These are phyloP conservation scores for Pleurotus giganteus DNA, from an alignment of 768 basidiomycete genomes.

Conservation along the genomic window DNA sequence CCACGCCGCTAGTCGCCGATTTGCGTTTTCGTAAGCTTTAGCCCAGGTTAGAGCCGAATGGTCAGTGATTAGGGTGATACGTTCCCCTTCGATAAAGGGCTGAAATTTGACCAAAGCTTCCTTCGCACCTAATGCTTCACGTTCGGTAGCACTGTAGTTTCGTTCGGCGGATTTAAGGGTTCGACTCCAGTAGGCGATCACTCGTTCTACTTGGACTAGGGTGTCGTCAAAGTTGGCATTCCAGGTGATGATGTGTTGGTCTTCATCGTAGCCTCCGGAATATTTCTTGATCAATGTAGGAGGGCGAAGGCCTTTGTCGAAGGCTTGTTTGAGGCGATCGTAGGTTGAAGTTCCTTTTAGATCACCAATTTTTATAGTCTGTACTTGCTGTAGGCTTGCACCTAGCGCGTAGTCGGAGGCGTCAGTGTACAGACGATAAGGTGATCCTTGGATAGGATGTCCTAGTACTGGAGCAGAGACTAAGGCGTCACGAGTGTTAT, in stretches of 20 bases:
- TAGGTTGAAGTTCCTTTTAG: conserved; percentile 25
- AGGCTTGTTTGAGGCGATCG: conserved; percentile 21
- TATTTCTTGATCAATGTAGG: conserved; percentile 20
- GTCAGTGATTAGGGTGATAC: conserved; percentile 21
- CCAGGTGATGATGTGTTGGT: conserved; percentile 18
- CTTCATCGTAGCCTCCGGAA: conserved; percentile 17
- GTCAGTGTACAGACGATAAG: conserved; percentile 36
- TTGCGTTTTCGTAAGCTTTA: conserved; percentile 20
- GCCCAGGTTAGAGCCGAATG: conserved; percentile 24
- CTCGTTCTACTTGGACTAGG: conserved; percentile 24
- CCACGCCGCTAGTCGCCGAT: conserved; percentile 25
- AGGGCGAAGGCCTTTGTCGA: conserved; percentile 13
- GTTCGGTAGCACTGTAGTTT: conserved; percentile 29
- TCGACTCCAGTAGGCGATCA: conserved; percentile 28
- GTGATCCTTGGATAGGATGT: conserved; percentile 23
- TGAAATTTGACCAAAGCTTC: conserved; percentile 31
- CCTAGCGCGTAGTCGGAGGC: conserved; percentile 28
- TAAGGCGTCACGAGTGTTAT: conserved; percentile 9
- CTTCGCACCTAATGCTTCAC: conserved; percentile 26
- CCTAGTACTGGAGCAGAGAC: conserved; percentile 29
- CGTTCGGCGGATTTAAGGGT: conserved; percentile 23
- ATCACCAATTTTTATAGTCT: conserved; percentile 24
- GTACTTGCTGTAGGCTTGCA: conserved; percentile 30
- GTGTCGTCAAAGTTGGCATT: conserved; percentile 20
- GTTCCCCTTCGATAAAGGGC: conserved; percentile 32